phyloP scores from a whole-genome alignment of 2,329 filamentous ascomycete genomes.

The Akanthomyces dipterigenus region DNA sequence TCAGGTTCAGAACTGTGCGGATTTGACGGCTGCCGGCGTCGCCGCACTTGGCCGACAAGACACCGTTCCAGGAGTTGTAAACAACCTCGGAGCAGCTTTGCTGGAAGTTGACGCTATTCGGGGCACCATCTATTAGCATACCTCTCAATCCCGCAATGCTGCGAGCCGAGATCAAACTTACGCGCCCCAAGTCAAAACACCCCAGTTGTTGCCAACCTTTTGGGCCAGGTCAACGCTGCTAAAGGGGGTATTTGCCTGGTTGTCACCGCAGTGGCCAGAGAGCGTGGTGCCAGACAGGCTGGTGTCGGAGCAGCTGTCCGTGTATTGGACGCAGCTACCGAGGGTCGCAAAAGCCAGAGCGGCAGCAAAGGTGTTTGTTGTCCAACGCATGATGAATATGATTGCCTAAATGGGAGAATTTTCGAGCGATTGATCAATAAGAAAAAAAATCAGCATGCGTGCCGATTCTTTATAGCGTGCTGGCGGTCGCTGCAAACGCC shows the following conservation, averaged over 20 bases:
- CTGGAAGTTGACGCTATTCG: not conserved
- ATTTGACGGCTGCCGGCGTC: not conserved
- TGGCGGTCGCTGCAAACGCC: not conserved
- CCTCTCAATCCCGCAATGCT: not conserved
- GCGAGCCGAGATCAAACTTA: not conserved
- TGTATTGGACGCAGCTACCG: conserved; percentile 7
- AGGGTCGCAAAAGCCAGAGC: conserved; percentile 1
- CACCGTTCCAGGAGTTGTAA: conserved; percentile 9
- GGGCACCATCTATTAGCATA: not conserved
- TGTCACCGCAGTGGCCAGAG: conserved; percentile 6
- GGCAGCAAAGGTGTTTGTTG: not conserved
- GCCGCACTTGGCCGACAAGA: conserved; percentile 4
- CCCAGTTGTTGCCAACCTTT: conserved; percentile 4
- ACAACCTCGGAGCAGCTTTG: not conserved
- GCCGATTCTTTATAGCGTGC: not conserved
- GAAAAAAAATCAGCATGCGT: not conserved
- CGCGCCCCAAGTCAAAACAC: conserved; percentile 5
- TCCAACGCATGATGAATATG: not conserved
- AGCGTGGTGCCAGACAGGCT: not conserved
- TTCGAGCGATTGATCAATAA: not conserved
- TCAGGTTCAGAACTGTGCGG: conserved; percentile 1
- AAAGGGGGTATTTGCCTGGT: not conserved
- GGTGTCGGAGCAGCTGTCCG: conserved; percentile 1
- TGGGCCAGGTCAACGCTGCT: not conserved
- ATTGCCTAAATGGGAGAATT: not conserved